A percentile compares a stretch with the other conserved stretches of the same genome.
phyloP scores from a whole-genome alignment of 768 basidiomycete genomes.

The Kondoa malvinella region DNA sequence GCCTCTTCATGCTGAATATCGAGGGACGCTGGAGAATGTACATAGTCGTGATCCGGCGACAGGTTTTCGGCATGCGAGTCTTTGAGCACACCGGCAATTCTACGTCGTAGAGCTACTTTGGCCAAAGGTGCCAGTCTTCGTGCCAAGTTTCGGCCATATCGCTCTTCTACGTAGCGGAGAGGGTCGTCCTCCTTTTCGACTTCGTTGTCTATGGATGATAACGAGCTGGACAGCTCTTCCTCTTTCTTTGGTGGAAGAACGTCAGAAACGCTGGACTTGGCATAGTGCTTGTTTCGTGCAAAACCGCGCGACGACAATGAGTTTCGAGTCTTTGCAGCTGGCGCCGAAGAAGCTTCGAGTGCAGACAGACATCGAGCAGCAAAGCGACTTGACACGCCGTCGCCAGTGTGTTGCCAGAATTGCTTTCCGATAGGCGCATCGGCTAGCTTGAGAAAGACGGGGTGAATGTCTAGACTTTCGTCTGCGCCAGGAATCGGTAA shows the following conservation, averaged over 20 bases:
- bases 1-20: constrained; percentile 19
- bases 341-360: constrained; percentile 29
- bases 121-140: constrained; percentile 53
- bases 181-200: constrained; percentile 36
- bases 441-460: constrained; percentile 55
- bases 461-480: constrained; percentile 44
- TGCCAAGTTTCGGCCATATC: constrained; percentile 81
- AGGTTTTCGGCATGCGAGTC: constrained; percentile 29
- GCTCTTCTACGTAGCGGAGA: constrained; percentile 71
- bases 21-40: no score
- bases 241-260: not conserved
- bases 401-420: constrained; percentile 91
- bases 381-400: constrained; percentile 71
- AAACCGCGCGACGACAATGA: not conserved
- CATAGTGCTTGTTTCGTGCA: not conserved
- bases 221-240: constrained; percentile 4
- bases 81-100: constrained; percentile 59
- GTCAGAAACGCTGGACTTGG: not conserved
- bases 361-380: constrained; percentile 66
- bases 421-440: constrained; percentile 50
- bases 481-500: constrained; percentile 37
- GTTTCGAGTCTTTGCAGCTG: not conserved
- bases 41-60: no score
- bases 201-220: constrained; percentile 7
- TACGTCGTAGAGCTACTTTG: constrained; percentile 67